Base-by-base conservation (phyloP, 495 filamentous ascomycete species). In the Aspergillus steynii region DNA sequence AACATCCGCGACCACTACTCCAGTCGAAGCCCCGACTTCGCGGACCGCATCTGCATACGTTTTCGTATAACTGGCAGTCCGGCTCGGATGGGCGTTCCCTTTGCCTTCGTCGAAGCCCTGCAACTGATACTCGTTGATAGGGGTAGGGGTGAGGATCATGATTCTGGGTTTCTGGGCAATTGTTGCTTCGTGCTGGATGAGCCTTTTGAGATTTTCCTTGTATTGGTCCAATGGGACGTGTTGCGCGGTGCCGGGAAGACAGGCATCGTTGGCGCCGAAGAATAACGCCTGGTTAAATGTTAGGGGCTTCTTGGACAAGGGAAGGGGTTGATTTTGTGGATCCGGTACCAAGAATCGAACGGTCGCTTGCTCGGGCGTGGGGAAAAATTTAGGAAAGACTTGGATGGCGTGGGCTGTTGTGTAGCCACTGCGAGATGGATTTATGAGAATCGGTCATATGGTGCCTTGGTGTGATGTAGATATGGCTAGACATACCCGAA, bases 241-340 rank as follows among this genome's bases (percentile, higher is more conserved):
- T 69, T 96, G 93, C 5, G 75, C 72, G 58, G 79, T 85, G 47
- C 79, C 73, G 25, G 79, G 78, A n/a, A 93, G 65, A 57, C 80
- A 82, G 6, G 93, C 88, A 71, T 97, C 93, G 69, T 97, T 97
- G 66, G 93, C 90, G 20, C 93, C 93, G 60, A 96, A 86, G 66
- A 95, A 92, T 62, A 97, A 77, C 27, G 87, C 80, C 90, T 94
- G 56, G 29, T 14, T 29, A 56, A 6, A 14, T 59, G 60, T 63
- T 53, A 67, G 34, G 64, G 7, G 25, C 14, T 28, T 20, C 20
- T 20, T 20, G 20, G 20, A 20, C 20, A 20, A 20, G 20, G 20
- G 20, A 20, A 20, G 20, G 20, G 20, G 20, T 20, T 20, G 20
- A 20, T 20, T 20, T 20, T 20, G 20, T 20, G 29, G 25, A 31